Evolutionary conservation across 345 rosid genomes (phyloP).

Genomic region (Eucalyptus erythrocorys): DNA sequence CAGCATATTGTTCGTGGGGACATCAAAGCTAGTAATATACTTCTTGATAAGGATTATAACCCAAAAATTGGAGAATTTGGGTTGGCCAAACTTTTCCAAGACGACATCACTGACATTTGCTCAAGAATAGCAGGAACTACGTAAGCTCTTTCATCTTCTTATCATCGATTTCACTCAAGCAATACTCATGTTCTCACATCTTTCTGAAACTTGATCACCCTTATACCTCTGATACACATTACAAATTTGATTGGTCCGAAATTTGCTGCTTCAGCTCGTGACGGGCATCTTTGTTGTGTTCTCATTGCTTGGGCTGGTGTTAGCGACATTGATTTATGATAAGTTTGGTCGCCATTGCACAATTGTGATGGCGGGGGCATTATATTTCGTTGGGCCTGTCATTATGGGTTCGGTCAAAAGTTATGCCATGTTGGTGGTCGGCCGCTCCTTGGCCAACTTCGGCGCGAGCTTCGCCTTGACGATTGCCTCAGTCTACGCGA

Average conservation of each 20-base stretch:
- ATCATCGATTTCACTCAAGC: background rate
- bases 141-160: constrained; percentile 25
- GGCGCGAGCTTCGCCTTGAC: too few relatives aligned
- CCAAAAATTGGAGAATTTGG: constrained; percentile 98
- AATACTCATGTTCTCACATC: background rate
- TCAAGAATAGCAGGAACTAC: constrained; percentile 94
- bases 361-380: too few relatives aligned
- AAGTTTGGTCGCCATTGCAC: too few relatives aligned
- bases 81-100: constrained; percentile 91
- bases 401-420: too few relatives aligned
- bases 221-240: background rate
- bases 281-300: too few relatives aligned
- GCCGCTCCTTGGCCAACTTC: too few relatives aligned
- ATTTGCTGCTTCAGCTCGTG: too few relatives aligned
- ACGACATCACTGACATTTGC: constrained; percentile 81
- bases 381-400: too few relatives aligned
- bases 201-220: background rate
- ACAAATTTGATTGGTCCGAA: background rate
- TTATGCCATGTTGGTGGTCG: too few relatives aligned
- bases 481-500: too few relatives aligned
- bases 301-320: too few relatives aligned
- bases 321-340: too few relatives aligned
- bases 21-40: constrained; percentile 91
- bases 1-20: constrained; percentile 90
- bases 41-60: constrained; percentile 58